These are phyloP conservation scores for Cryptococcus sp. DNA, from an alignment of 1,284 basidiomycete genomes.

Conservation along the genomic window DNA sequence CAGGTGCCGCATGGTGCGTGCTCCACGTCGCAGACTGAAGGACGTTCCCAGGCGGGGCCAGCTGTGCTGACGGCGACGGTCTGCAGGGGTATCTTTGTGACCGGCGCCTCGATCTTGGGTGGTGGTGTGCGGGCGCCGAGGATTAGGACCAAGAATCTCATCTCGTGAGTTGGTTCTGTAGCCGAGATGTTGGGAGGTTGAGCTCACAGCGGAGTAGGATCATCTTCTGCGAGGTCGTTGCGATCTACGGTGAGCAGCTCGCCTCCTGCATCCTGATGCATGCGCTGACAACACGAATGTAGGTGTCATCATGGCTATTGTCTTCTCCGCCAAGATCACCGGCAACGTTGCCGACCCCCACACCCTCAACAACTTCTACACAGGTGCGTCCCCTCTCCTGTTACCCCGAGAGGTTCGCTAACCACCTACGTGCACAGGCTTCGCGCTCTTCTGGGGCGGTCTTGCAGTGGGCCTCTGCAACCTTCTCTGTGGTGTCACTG, in stretches of 20 bases:
- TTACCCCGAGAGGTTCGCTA: not conserved
- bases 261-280: not conserved
- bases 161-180: slow-evolving; percentile 63
- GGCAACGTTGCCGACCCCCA: slow-evolving; percentile 66
- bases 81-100: slow-evolving; percentile 92
- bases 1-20: slow-evolving; percentile 91
- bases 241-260: slow-evolving; percentile 78
- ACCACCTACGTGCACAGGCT: slow-evolving; percentile 56
- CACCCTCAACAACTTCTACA: slow-evolving; percentile 82
- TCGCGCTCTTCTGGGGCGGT: slow-evolving; percentile 90
- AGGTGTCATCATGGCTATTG: slow-evolving; percentile 84
- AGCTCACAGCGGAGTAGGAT: slow-evolving; percentile 58
- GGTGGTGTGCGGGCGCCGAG: slow-evolving; percentile 91
- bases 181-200: not conserved
- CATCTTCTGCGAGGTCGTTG: slow-evolving; percentile 98
- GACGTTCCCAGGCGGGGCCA: too few relatives aligned
- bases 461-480: slow-evolving; percentile 83
- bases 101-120: slow-evolving; percentile 89
- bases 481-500: slow-evolving; percentile 85
- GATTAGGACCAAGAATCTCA: slow-evolving; percentile 96
- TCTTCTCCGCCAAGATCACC: slow-evolving; percentile 76
- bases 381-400: slow-evolving; percentile 56
- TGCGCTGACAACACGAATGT: not conserved
- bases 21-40: not conserved
- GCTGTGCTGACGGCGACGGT: not conserved